Conservation (phyloP, 768 basidiomycete species). For the Sistotremastrum niveocremeum region DNA sequence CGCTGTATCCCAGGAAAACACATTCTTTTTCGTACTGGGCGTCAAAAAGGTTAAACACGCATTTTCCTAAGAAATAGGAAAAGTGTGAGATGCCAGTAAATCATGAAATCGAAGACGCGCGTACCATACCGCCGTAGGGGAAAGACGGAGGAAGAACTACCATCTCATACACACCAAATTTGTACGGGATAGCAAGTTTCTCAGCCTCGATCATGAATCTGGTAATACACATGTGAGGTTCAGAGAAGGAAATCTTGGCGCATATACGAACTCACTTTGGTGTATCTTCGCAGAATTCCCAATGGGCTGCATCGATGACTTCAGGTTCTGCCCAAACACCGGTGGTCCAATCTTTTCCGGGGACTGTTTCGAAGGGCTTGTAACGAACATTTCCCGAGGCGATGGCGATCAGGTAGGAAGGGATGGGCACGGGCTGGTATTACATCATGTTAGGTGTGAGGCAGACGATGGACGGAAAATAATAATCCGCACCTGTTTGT, state of each 20-base stretch:
- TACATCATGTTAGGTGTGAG: no score
- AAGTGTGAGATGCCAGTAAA: background rate
- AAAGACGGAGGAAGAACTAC: slow-evolving; percentile 84
- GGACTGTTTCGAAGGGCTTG: slow-evolving; percentile 40
- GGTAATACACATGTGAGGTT: background rate
- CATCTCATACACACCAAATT: slow-evolving; percentile 80
- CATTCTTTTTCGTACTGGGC: slow-evolving; percentile 40
- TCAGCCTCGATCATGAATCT: slow-evolving; percentile 75
- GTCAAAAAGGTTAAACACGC: slow-evolving; percentile 80
- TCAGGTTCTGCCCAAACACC: slow-evolving; percentile 92
- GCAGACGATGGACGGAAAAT: background rate
- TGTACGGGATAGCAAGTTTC: slow-evolving; percentile 57
- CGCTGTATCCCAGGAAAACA: background rate
- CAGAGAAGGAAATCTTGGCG: background rate
- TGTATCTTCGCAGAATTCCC: slow-evolving; percentile 86
- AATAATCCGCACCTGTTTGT: slow-evolving; percentile 51
- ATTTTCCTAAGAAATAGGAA: slow-evolving; percentile 49
- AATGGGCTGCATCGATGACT: slow-evolving; percentile 58
- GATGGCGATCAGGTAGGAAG: slow-evolving; percentile 86
- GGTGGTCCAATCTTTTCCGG: slow-evolving; percentile 61
- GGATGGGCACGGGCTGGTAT: slow-evolving; percentile 65
- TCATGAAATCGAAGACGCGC: slow-evolving; percentile 8
- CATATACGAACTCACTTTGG: slow-evolving; percentile 32
- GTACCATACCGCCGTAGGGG: slow-evolving; percentile 84
- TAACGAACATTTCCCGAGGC: slow-evolving; percentile 77